Percentiles rank a stretch among this genome's conserved stretches.
phyloP scores from a whole-genome alignment of 208 protist species.

The Naegleria fowleri region DNA sequence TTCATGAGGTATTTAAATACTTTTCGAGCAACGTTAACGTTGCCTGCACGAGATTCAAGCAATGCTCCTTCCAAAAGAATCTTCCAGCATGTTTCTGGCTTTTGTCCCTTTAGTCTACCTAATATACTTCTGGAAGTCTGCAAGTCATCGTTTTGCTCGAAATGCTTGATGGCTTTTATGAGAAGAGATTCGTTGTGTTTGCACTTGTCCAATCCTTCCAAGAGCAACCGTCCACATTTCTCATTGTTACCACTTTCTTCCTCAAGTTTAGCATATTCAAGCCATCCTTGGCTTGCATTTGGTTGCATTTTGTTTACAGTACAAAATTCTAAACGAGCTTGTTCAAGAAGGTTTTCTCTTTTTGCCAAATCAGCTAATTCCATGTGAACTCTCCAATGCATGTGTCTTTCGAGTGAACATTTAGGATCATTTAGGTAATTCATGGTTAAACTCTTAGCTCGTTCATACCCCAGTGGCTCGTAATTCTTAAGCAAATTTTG shows the following conservation, averaged over 20 bases:
- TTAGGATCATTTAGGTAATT: conserved; percentile 25
- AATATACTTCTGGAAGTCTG: conserved; percentile 46
- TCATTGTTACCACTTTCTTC: conserved; percentile 59
- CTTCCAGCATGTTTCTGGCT: conserved; percentile 57
- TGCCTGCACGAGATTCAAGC: conserved; percentile 58
- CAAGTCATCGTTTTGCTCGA: conserved; percentile 54
- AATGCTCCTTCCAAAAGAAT: conserved; percentile 65
- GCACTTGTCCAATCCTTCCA: conserved; percentile 51
- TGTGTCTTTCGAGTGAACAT: conserved; percentile 23
- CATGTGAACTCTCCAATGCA: conserved; percentile 60
- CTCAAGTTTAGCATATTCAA: conserved; percentile 74
- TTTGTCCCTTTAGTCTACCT: conserved; percentile 5
- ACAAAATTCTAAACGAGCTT: conserved; percentile 52
- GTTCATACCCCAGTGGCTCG: background rate
- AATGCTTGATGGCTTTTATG: conserved; percentile 55
- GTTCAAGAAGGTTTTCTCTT: conserved; percentile 49
- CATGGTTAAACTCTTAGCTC: background rate
- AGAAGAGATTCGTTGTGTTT: conserved; percentile 56
- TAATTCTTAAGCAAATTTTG: background rate
- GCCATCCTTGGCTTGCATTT: conserved; percentile 51
- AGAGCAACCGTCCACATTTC: conserved; percentile 45
- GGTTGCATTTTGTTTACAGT: conserved; percentile 51
- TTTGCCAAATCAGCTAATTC: conserved; percentile 66
- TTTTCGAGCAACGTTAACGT: conserved; percentile 50
- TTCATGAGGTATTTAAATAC: conserved; percentile 57